These are phyloP conservation scores for Oryza glumipatula DNA, from an alignment of 176 grass and related monocot genomes.

Conservation along the genomic window DNA sequence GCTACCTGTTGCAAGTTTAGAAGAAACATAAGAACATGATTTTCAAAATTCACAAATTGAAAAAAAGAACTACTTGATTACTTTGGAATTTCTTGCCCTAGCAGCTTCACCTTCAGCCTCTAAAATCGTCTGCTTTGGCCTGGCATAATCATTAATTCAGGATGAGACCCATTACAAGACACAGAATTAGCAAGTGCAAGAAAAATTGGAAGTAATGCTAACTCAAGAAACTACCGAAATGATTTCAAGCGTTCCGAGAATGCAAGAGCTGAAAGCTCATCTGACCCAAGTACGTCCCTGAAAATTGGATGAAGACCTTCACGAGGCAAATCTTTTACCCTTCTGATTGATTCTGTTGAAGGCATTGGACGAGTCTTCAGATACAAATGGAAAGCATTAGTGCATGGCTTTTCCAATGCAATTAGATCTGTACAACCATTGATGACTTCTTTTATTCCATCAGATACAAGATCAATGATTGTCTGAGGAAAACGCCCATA, in stretches of 20 bases:
- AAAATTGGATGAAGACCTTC: conserved; percentile 92
- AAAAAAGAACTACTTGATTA: conserved; percentile 38
- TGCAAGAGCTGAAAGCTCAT: conserved; percentile 91
- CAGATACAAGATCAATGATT: conserved; percentile 82
- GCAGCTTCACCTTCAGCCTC: conserved; percentile 91
- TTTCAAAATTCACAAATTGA: conserved; percentile 10
- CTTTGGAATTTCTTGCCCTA: conserved; percentile 71
- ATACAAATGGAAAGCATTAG: conserved; percentile 91
- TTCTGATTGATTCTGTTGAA: conserved; percentile 82
- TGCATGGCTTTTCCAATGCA: conserved; percentile 70
- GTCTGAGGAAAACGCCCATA: conserved; percentile 92
- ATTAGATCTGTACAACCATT: conserved; percentile 60
- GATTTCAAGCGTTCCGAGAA: conserved; percentile 84
- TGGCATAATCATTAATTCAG: conserved; percentile 44
- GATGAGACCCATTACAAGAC: conserved; percentile 27
- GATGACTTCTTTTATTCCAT: conserved; percentile 81
- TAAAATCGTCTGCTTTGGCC: conserved; percentile 97
- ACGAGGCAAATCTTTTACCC: conserved; percentile 77
- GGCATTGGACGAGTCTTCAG: conserved; percentile 75
- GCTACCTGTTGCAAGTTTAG: conserved; percentile 10
- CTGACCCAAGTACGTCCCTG: conserved; percentile 60
- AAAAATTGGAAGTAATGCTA: background rate
- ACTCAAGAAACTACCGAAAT: conserved; percentile 58
- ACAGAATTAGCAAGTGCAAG: conserved; percentile 35
- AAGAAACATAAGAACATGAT: conserved; percentile 18